Conservation (phyloP, 305 asterid genomes). For the Rubia balearica region DNA sequence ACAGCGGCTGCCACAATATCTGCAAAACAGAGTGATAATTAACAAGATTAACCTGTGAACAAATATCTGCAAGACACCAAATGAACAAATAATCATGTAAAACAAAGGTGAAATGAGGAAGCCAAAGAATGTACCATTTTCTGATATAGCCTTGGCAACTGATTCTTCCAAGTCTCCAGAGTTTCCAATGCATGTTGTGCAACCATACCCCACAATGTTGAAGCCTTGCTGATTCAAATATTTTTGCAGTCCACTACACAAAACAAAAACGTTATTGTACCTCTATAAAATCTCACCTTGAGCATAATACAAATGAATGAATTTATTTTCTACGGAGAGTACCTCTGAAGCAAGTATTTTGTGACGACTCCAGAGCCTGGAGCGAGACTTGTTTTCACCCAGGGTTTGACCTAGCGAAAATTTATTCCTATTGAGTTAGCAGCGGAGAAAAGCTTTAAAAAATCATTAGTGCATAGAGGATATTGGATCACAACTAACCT, state of each 20-base stretch:
- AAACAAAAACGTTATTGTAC: conserved; percentile 15
- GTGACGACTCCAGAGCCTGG: conserved; percentile 97
- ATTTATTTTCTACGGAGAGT: conserved; percentile 15
- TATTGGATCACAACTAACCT: conserved; percentile 37
- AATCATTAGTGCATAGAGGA: background rate
- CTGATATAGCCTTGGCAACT: conserved; percentile 74
- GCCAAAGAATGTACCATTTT: conserved; percentile 47
- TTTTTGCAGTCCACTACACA: conserved; percentile 67
- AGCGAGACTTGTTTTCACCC: conserved; percentile 97
- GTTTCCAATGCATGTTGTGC: conserved; percentile 94
- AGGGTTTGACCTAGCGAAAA: conserved; percentile 76
- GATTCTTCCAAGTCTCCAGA: conserved; percentile 86
- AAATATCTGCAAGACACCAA: background rate
- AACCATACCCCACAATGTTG: conserved; percentile 85
- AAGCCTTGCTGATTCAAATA: conserved; percentile 90
- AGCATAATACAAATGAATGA: conserved; percentile 1
- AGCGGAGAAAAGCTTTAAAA: conserved; percentile 1
- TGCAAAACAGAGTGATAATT: conserved; percentile 27
- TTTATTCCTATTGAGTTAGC: conserved; percentile 18
- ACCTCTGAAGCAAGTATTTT: conserved; percentile 78
- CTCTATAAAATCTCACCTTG: background rate
- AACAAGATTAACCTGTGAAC: background rate
- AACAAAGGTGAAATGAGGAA: background rate
- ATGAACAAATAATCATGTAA: background rate
- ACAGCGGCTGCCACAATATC: conserved; percentile 97